Conservation (phyloP, 108 stramenopile species). For the Seminavis robusta region DNA sequence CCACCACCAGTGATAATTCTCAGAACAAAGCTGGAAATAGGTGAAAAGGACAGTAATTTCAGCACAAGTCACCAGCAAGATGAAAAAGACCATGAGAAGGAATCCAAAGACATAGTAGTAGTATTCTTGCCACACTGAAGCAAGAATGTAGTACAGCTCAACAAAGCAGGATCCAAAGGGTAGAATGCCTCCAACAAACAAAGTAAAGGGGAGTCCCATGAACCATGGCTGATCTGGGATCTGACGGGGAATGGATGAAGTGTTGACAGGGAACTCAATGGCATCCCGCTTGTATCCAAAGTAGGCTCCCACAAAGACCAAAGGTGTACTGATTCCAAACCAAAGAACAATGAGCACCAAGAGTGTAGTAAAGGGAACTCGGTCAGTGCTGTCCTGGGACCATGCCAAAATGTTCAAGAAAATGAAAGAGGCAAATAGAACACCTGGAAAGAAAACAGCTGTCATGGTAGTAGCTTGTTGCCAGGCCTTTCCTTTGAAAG, state of each 20-base stretch:
- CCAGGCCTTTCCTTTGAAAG: conserved; percentile 95
- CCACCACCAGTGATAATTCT: conserved; percentile 99
- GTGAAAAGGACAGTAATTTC: conserved; percentile 96
- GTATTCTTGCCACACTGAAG: conserved; percentile 93
- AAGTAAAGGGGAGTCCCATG: conserved; percentile 79
- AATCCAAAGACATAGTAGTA: conserved; percentile 99
- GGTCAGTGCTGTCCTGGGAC: conserved; percentile 74
- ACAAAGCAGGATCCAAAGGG: conserved; percentile 98
- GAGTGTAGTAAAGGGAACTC: conserved; percentile 92
- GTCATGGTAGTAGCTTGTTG: conserved; percentile 89
- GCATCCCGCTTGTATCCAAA: conserved; percentile 96
- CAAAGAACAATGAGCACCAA: conserved; percentile 88
- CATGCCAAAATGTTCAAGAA: conserved; percentile 82
- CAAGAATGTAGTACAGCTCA: conserved; percentile 97
- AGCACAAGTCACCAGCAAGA: conserved; percentile 94
- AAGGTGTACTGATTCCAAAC: conserved; percentile 94
- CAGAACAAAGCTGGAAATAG: conserved; percentile 98
- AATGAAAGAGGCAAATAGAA: conserved; percentile 85
- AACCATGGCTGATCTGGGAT: conserved; percentile 96
- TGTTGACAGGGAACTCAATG: conserved; percentile 92
- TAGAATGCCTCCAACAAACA: conserved; percentile 92
- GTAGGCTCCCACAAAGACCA: conserved; percentile 96
- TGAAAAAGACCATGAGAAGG: conserved; percentile 91
- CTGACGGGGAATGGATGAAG: conserved; percentile 86
- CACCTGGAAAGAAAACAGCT: conserved; percentile 89